Conservation (phyloP, 2,329 filamentous ascomycete species). For the Ophioceras dolichostomum region DNA sequence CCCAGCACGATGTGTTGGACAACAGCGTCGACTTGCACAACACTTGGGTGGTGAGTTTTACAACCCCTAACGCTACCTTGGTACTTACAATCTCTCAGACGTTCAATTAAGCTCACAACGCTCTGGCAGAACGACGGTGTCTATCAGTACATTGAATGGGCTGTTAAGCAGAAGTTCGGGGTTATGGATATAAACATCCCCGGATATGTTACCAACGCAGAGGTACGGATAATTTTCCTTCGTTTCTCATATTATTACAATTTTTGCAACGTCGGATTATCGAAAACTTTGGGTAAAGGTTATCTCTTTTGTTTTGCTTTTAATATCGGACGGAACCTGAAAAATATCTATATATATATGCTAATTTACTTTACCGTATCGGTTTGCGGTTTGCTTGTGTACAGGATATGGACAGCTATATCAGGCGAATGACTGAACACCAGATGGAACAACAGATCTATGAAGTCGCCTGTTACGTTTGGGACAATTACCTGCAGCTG, state of each 20-base stretch:
- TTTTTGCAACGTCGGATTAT: no score
- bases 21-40: constrained; percentile 73
- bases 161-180: constrained; percentile 60
- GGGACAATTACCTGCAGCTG: constrained; percentile 93
- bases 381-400: no score
- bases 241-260: no score
- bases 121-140: constrained; percentile 61
- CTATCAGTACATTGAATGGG: constrained; percentile 76
- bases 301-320: no score
- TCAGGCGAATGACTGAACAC: no score
- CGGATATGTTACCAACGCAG: constrained; percentile 54
- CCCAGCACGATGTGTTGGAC: constrained; percentile 55
- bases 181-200: constrained; percentile 91
- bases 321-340: no score
- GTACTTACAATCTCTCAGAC: not conserved
- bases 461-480: constrained; percentile 73
- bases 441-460: constrained; percentile 48
- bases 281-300: no score
- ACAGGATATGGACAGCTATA: constrained; percentile 36
- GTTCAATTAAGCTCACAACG: constrained; percentile 13
- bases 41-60: constrained; percentile 69
- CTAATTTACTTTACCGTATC: not conserved
- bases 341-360: not conserved
- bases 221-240: constrained; percentile 28
- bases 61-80: constrained; percentile 12